These are phyloP conservation scores for Gnetum montanum DNA, from an alignment of 75 land plant species.

Conservation along the genomic window DNA sequence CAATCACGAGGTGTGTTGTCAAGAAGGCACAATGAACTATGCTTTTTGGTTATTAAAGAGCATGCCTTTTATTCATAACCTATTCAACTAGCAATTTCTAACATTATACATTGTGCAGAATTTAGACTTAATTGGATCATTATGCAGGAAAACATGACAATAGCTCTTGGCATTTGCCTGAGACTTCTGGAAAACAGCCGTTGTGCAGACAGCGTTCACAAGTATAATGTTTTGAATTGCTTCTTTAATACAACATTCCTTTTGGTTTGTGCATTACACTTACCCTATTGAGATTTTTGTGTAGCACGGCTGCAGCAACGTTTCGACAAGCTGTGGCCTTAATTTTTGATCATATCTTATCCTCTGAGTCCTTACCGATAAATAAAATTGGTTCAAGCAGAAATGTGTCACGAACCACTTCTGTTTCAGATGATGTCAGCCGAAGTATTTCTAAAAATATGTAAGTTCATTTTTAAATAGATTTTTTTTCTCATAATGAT, in stretches of 20 bases:
- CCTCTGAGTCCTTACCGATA: conserved; percentile 65
- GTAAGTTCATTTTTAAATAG: conserved; percentile 31
- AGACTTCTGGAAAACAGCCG: conserved; percentile 77
- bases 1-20: no score
- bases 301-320: conserved; percentile 97
- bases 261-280: conserved; percentile 2
- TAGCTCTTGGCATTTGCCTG: conserved; percentile 80
- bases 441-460: conserved; percentile 50
- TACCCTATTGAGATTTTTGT: not conserved
- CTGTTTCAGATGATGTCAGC: conserved; percentile 75
- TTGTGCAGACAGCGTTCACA: conserved; percentile 89
- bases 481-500: no score
- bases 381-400: conserved; percentile 38
- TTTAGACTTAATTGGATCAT: no score
- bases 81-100: no score
- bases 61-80: no score
- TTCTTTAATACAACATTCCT: no score
- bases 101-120: no score
- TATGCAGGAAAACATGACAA: conserved; percentile 84
- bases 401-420: conserved; percentile 49
- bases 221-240: conserved; percentile 39
- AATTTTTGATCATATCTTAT: conserved; percentile 78
- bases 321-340: conserved; percentile 95
- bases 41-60: no score
- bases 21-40: no score